Evolutionary conservation across 2,329 filamentous ascomycete genomes (phyloP), one percentile per base, ranked within the genome.

Genomic region (Clonostachys rhizophaga): DNA sequence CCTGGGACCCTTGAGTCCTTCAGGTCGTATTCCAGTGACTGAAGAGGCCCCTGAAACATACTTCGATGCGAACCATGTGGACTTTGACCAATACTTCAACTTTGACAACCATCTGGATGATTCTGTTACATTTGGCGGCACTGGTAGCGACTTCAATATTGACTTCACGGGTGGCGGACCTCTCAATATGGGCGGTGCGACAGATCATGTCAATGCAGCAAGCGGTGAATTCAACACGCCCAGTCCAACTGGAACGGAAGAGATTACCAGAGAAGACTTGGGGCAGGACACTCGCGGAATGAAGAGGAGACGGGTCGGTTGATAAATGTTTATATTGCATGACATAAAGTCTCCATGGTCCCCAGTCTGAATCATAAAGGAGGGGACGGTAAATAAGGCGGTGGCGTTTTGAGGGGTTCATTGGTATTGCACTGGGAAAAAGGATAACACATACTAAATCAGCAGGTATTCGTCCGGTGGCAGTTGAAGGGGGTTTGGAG

Each of bases 1-100:
- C 14, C 76, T 96, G 8, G 84, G 87, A 7, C 91, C 91, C 0
- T 75, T 95, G 12, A 91, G 86, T 57, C 91, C 91, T 0, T 88
- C 82, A 1, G 90, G 89, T 5, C 78, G 80, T 14, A 88, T 95
- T 35, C 24, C 24, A 30, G 87, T 89, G 2, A 88, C 88, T 5
- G 64, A 94, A 2, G 46, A 47, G 6, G 46, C 40, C 20, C 10
- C 6, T 10, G 39, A 24, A 5, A 59, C 58, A 34, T 62, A 64
- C 52, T 67, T 69, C 56, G 58, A 69, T 48, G 49, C 59, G 35
- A 53, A 60, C 11, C 65, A 66, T 35, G 60, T 75, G 13, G 76
- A 80, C 47, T 60, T 79, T 6, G 75, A 79, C 44, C 72, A 79
- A 55, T 81, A 68, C 10, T 78, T 78, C 51, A 63, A 69, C 34